Conservation (phyloP, 495 filamentous ascomycete genomes). For the Lophiostoma macrostomum region DNA sequence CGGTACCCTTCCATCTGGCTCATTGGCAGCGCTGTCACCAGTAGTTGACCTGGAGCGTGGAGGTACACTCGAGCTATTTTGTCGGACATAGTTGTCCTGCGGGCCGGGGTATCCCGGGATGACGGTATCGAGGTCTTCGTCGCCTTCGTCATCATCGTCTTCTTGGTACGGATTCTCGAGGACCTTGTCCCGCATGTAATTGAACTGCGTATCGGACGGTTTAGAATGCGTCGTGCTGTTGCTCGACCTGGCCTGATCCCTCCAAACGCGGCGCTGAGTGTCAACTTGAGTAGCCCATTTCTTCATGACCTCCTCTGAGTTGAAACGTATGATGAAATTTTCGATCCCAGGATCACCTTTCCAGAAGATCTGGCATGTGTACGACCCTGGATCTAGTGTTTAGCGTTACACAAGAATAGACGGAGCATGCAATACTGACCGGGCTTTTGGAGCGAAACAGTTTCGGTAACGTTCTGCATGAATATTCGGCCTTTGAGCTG, state of each 20-base stretch:
- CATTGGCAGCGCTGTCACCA: constrained; percentile 58
- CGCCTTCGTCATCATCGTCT: constrained; percentile 67
- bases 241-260: constrained; percentile 46
- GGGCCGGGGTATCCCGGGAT: constrained; percentile 34
- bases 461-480: constrained; percentile 98
- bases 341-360: constrained; percentile 95
- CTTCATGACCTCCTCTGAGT: constrained; percentile 84
- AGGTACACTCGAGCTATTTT: constrained; percentile 74
- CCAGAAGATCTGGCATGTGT: constrained; percentile 97
- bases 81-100: constrained; percentile 26
- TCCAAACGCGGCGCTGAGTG: constrained; percentile 54
- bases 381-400: constrained; percentile 61
- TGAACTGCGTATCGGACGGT: constrained; percentile 70
- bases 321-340: constrained; percentile 90
- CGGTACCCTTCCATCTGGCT: constrained; percentile 51
- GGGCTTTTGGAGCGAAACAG: constrained; percentile 74
- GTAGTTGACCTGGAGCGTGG: constrained; percentile 78
- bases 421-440: constrained; percentile 51
- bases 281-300: constrained; percentile 75
- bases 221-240: constrained; percentile 51
- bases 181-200: constrained; percentile 67
- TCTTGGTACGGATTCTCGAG: constrained; percentile 77
- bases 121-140: constrained; percentile 40
- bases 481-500: constrained; percentile 97
- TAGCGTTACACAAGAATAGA: not conserved